Base-by-base conservation (phyloP, 345 rosid species). In the Chamaenerion angustifolium region DNA sequence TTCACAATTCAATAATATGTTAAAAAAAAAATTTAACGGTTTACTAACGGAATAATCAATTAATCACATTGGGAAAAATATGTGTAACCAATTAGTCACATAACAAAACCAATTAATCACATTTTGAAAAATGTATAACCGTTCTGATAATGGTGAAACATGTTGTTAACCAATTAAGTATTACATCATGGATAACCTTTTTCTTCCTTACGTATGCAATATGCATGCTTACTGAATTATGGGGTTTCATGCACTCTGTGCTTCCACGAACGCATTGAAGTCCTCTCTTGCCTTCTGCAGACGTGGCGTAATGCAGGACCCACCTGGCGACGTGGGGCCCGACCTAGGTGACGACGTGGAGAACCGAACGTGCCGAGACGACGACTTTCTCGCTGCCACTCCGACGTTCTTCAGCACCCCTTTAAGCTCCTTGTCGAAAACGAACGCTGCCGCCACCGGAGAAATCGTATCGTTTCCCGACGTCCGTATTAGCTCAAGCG, bases 371-470 rank as follows among this genome's bases (percentile, higher is more conserved):
- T 80, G 94, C 17, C 78, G 79, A 18, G 77, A 40, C 2, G 76
- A 78, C 61, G 71, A 11, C 8, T 12, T 40, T 5, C 45, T 1
- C 17, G 48, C 16, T 14, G 49, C 14, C 61, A 43, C 64, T n/a
- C 77, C 68, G 49, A 68, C 65, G 48, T 65, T 70, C 58, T 75
- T 80, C 25, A 82, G 54, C 16, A 68, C 85, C 1, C 83, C 81
- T 65, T 80, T 82, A 12, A 65, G 59, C 11, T 88, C 92, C 62
- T 67, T 78, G 46, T 82, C 75, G 10, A 85, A 82, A 42, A 88
- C 55, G 42, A 84, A 88, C 21, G 96, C 86, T 0, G 94, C 74
- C 0, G 85, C 67, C 58, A 88, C 76, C 0, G 94, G 94, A n/a
- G 73, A 76, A 23, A 64, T 71, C 10, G 80, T 71, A 11, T 84